Percentiles rank a stretch among this genome's conserved stretches.
These are phyloP conservation scores for Mucuna pruriens DNA, from an alignment of 306 rosid genomes.

Conservation along the genomic window DNA sequence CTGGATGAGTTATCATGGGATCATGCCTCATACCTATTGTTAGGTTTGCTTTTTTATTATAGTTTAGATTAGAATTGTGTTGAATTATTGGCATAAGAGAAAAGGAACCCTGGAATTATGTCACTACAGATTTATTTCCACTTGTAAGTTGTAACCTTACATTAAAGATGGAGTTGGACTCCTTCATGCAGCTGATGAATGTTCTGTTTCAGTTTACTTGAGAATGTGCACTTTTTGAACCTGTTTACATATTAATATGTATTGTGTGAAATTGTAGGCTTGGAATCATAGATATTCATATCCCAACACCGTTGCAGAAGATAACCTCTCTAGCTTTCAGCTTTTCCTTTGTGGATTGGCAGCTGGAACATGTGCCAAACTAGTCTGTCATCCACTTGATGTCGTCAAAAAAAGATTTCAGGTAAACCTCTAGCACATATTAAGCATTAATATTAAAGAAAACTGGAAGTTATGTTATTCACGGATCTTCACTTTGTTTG, in stretches of 20 bases:
- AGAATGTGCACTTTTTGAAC: neutral
- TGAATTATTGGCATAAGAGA: neutral
- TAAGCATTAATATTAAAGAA: slow-evolving; percentile 17
- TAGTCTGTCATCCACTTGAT: slow-evolving; percentile 97
- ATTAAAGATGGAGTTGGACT: neutral
- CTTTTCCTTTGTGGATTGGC: slow-evolving; percentile 87
- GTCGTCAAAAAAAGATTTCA: slow-evolving; percentile 98
- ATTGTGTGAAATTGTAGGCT: slow-evolving; percentile 51
- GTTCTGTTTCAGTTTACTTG: slow-evolving; percentile 21
- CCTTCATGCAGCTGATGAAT: slow-evolving; percentile 27
- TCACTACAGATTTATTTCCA: neutral
- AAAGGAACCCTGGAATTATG: neutral
- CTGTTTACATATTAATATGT: neutral
- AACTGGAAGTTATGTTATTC: neutral
- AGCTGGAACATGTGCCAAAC: slow-evolving; percentile 95
- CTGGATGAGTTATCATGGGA: neutral
- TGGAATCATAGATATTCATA: slow-evolving; percentile 58
- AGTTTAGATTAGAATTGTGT: neutral
- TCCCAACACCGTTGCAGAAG: slow-evolving; percentile 42
- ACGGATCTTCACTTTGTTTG: slow-evolving; percentile 29
- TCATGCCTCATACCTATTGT: neutral
- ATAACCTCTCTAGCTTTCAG: slow-evolving; percentile 73
- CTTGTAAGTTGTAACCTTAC: neutral
- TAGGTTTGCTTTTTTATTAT: neutral
- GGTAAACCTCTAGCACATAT: slow-evolving; percentile 50